Evolutionary conservation across 305 asterid species (phyloP), one percentile per base, ranked within the genome.

Genomic region (Withania somnifera): DNA sequence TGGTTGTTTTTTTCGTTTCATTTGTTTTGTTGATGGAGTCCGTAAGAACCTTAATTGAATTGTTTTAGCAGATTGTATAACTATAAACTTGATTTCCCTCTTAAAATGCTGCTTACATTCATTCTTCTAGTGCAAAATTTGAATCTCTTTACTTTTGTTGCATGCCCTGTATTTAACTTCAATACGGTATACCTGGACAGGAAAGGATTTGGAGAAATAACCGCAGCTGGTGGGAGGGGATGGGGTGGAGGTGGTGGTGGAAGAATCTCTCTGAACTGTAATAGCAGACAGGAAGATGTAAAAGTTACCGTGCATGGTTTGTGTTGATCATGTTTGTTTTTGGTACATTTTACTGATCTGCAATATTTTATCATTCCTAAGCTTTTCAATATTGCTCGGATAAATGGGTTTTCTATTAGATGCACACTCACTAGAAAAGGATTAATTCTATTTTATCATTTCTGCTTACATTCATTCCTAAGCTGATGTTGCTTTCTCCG

Each of bases 211-310:
- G 99, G 98, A 80, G 81, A 89, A 63, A 87, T 95, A 76, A 95
- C 92, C 85, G 97, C 99, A 51, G 96, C 99, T 80, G 99, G 99
- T 83, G 99, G 99, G 83, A 88, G 84, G 81, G 99, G 99, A 88
- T 90, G 93, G 93, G 99, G 99, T 80, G 99, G 99, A 83, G 99
- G 99, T 58, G 99, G 99, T 81, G 99, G 98, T 83, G 99, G 99
- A 84, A 91, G 99, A 88, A 89, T 94, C 86, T 94, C 98, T 45
- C 68, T 95, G 83, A 90, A 91, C 84, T 95, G 99, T 90, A 88
- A 94, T 93, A 95, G 99, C 98, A 95, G 92, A 89, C 97, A 94
- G 90, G 99, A 94, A 90, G 97, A 94, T 78, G 91, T 95, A 71
- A 90, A 92, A 90, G 96, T 95, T 86, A 87, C 89, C 54, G 96